Evolutionary conservation across 352 stramenopile genomes (phyloP), one percentile per base, ranked within the genome.

Genomic region (Phytophthora citricola): DNA sequence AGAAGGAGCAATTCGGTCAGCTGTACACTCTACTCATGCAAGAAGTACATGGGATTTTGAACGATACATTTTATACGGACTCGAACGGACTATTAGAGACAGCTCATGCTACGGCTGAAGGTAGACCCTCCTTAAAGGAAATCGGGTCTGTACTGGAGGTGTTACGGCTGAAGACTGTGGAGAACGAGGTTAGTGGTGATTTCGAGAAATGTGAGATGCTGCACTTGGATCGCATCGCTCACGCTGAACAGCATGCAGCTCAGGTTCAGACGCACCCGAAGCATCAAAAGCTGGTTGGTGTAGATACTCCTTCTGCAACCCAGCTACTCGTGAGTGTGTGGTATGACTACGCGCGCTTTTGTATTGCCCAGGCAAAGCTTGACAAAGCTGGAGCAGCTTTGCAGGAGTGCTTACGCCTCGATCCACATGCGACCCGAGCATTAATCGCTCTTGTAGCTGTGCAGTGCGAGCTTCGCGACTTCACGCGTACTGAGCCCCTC

Each of bases 1-100:
- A 89, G 58, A 84, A 80, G 22, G 66, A 78, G 45, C 87, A 91
- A 36, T 87, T 92, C 66, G 83, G 76, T 2, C 63, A 83, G 15
- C 38, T 93, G 5, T 95, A 93, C 67, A 74, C 78, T 38, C 69
- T 80, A 36, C 55, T 95, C 15, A 93, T 93, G 87, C 74, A 87
- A 29, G 81, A 95, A 78, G 85, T 92, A n/a, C 80, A 91, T 41
- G 36, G 58, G 2, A 78, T 91, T 52, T 61, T 94, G 10, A 77
- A 87, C 49, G 81, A 91, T 44, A 69, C 71, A 0, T 87, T 92
- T 50, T 87, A 83, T 56, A 52, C 65, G 0, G 69, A 82, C 41
- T 63, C 55, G 1, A 65, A 73, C 4, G 51, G 71, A 32, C 46
- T 68, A 12, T 49, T 90, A 7, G 83, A 89, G 50, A 75, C 68